These are phyloP conservation scores for Stylonectria norvegica DNA, from an alignment of 2,329 filamentous ascomycete species.

Conservation along the genomic window DNA sequence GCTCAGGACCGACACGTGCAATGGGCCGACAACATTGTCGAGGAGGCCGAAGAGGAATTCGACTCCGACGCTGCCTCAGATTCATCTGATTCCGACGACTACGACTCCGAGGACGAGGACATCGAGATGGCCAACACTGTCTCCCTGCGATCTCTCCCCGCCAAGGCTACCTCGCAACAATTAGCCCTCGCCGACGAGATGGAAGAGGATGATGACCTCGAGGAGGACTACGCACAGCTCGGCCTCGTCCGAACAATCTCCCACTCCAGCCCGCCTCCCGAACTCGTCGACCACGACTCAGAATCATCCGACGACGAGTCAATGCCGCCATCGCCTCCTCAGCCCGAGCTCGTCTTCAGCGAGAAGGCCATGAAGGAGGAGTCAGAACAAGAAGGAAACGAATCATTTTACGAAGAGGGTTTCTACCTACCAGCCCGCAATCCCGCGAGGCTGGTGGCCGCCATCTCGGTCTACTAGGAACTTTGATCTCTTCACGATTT, in stretches of 20 bases:
- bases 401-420: constrained; percentile 49
- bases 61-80: constrained; percentile 66
- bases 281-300: constrained; percentile 63
- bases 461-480: constrained; percentile 55
- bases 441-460: constrained; percentile 48
- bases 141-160: constrained; percentile 43
- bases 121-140: constrained; percentile 52
- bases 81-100: constrained; percentile 49
- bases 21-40: constrained; percentile 78
- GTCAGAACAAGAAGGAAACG: constrained; percentile 40
- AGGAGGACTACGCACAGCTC: constrained; percentile 63
- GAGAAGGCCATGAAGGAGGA: constrained; percentile 51
- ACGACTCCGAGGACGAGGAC: constrained; percentile 55
- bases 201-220: constrained; percentile 52
- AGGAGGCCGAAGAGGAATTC: constrained; percentile 69
- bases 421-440: constrained; percentile 54
- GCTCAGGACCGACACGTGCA: constrained; percentile 71
- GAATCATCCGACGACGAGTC: constrained; percentile 74
- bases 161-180: constrained; percentile 37
- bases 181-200: constrained; percentile 44
- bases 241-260: constrained; percentile 67
- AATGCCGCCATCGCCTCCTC: constrained; percentile 68
- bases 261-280: constrained; percentile 63
- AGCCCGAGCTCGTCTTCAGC: constrained; percentile 55
- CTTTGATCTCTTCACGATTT: constrained; percentile 12